Percentiles rank a stretch among this genome's conserved stretches.
These are phyloP conservation scores for Phytophthora syringae DNA, from an alignment of 352 stramenopile species.

Conservation along the genomic window DNA sequence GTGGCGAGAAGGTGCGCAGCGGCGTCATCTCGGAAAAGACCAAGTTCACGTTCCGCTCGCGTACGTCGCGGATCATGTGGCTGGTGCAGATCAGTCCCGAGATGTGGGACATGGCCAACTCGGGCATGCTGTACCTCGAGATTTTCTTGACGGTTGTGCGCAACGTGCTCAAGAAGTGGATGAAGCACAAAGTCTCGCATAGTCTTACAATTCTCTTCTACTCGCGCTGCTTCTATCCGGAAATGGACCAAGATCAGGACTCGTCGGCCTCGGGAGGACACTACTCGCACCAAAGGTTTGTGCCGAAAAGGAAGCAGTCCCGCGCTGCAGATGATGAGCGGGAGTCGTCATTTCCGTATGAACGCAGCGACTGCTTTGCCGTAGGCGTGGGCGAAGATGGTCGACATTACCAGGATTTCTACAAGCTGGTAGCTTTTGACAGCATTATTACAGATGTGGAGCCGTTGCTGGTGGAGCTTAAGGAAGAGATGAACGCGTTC, in stretches of 20 bases:
- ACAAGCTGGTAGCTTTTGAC: constrained; percentile 86
- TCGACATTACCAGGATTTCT: constrained; percentile 86
- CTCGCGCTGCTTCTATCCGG: constrained; percentile 86
- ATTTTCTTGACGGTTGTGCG: constrained; percentile 86
- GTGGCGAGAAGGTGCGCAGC: constrained; percentile 85
- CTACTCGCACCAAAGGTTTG: constrained; percentile 22
- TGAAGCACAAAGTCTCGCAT: constrained; percentile 90
- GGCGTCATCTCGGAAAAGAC: constrained; percentile 96
- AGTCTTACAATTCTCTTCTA: constrained; percentile 95
- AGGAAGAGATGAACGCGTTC: constrained; percentile 82
- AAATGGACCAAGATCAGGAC: constrained; percentile 61
- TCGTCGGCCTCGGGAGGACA: constrained; percentile 21
- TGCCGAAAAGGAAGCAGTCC: constrained; percentile 27
- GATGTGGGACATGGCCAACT: constrained; percentile 94
- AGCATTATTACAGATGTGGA: constrained; percentile 73
- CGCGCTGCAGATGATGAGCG: constrained; percentile 34
- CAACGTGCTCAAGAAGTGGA: constrained; percentile 92
- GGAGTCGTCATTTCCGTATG: constrained; percentile 70
- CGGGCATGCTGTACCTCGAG: constrained; percentile 90
- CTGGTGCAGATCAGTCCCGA: constrained; percentile 96
- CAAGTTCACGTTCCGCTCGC: constrained; percentile 96
- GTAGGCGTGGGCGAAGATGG: constrained; percentile 81
- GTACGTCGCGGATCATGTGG: constrained; percentile 97
- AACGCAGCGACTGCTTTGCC: constrained; percentile 65
- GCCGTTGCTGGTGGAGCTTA: constrained; percentile 72